Conservation (phyloP, 2,329 filamentous ascomycete species). For the Spiromastix sp. region DNA sequence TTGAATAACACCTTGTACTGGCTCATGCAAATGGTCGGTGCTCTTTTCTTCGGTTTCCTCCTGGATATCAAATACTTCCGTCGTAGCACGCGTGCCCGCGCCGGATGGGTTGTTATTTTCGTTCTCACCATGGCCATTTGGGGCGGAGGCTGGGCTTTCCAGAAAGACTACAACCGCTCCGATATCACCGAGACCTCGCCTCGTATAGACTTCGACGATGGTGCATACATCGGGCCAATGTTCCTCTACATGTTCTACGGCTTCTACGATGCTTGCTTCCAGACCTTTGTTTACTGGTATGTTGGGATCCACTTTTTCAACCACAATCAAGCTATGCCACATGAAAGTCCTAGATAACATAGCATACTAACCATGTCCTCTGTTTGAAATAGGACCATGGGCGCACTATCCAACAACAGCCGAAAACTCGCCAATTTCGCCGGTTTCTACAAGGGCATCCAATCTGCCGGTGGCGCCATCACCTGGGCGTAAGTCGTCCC, state of each 20-base stretch:
- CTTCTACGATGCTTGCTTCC: conserved; percentile 81
- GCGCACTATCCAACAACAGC: conserved; percentile 81
- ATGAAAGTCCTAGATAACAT: no score
- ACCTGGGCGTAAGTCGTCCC: conserved; percentile 31
- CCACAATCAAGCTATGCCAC: no score
- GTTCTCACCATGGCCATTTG: conserved; percentile 65
- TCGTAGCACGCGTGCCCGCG: conserved; percentile 58
- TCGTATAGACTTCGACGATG: conserved; percentile 30
- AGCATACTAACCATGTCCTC: not conserved
- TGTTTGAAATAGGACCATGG: conserved; percentile 60
- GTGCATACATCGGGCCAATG: conserved; percentile 66
- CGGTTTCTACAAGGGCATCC: conserved; percentile 82
- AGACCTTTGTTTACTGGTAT: conserved; percentile 81
- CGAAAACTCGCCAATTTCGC: conserved; percentile 87
- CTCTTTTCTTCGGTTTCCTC: conserved; percentile 59
- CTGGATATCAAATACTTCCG: conserved; percentile 53
- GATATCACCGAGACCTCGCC: conserved; percentile 15
- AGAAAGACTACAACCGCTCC: conserved; percentile 49
- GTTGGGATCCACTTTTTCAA: conserved; percentile 13
- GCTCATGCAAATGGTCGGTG: conserved; percentile 66
- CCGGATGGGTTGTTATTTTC: conserved; percentile 52
- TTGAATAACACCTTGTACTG: conserved; percentile 75
- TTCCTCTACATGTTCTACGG: conserved; percentile 88
- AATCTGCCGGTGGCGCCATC: conserved; percentile 70
- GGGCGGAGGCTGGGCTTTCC: conserved; percentile 74